Evolutionary conservation across 768 basidiomycete genomes (phyloP).

Genomic region (Rhodosporidiobolus odoratus): DNA sequence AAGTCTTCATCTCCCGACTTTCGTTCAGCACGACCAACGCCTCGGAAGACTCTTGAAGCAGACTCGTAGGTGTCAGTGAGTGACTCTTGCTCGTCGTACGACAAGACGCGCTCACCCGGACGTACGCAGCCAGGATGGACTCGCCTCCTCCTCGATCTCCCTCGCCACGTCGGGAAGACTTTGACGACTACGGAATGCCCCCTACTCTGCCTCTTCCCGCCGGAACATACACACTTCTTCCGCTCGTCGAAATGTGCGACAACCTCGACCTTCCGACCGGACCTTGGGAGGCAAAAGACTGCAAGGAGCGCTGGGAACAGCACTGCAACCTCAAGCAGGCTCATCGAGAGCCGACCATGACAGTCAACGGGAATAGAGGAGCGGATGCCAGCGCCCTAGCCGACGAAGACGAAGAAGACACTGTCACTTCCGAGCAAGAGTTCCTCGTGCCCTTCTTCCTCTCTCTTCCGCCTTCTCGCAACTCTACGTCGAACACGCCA

Average conservation of each 20-base stretch:
- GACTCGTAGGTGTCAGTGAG: too few species aligned
- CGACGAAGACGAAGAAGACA: constrained; percentile 30
- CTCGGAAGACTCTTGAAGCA: too few species aligned
- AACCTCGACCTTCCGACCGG: constrained; percentile 56
- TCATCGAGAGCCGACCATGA: not conserved
- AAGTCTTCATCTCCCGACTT: too few species aligned
- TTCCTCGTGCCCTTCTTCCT: constrained; percentile 41
- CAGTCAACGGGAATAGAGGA: not conserved
- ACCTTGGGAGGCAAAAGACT: constrained; percentile 41
- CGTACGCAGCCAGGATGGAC: too few species aligned
- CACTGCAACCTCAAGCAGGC: not conserved
- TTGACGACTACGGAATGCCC: not conserved
- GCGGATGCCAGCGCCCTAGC: not conserved
- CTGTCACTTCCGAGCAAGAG: constrained; percentile 15
- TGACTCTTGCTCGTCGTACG: too few species aligned
- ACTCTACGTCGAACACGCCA: not conserved
- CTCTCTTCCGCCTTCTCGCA: not conserved
- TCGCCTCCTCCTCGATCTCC: not conserved
- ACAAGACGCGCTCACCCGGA: too few species aligned
- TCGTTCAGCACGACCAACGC: too few species aligned
- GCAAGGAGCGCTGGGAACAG: constrained; percentile 47
- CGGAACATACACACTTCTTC: constrained; percentile 48
- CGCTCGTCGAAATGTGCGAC: constrained; percentile 65
- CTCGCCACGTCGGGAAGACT: not conserved
- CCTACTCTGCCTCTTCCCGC: constrained; percentile 23